Evolutionary conservation across 2,329 filamentous ascomycete genomes (phyloP).

Genomic region (Chaetomiaceae sp.): DNA sequence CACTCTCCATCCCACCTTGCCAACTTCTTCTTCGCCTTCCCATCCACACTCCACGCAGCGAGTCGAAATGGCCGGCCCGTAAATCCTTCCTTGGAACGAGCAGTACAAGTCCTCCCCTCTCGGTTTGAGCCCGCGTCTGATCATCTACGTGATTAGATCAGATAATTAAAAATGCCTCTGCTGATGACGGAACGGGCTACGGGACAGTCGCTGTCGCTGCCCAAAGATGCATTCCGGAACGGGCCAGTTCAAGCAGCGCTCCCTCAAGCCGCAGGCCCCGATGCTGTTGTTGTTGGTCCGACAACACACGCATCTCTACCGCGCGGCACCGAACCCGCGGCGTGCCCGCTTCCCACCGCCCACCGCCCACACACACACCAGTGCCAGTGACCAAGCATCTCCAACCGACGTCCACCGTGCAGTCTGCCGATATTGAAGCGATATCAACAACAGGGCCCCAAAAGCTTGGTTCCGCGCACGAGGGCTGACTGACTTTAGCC

Average conservation of each 20-base stretch:
- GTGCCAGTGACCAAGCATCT: too few species aligned
- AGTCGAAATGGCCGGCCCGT: too few species aligned
- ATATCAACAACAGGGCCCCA: constrained; percentile 13
- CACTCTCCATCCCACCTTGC: too few species aligned
- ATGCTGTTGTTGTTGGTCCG: background rate
- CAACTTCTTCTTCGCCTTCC: too few species aligned
- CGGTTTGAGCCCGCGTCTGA: too few species aligned
- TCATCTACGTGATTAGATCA: too few species aligned
- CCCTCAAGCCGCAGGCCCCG: background rate
- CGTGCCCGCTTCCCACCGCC: background rate
- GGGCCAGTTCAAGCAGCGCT: background rate
- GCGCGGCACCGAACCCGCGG: background rate
- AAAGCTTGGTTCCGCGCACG: constrained; percentile 13
- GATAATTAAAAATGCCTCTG: too few species aligned
- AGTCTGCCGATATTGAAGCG: constrained; percentile 13
- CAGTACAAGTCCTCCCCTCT: too few species aligned
- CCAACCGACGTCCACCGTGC: constrained; percentile 1
- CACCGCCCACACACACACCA: background rate
- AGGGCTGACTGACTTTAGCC: constrained; percentile 17
- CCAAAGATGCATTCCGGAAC: background rate
- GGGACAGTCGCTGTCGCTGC: too few species aligned
- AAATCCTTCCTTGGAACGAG: too few species aligned
- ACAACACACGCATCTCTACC: background rate
- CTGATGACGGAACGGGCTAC: too few species aligned
- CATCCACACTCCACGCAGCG: too few species aligned